Evolutionary conservation across 371 early-diverging fungal species (phyloP).

Genomic region (Saksenaea vasiformis): DNA sequence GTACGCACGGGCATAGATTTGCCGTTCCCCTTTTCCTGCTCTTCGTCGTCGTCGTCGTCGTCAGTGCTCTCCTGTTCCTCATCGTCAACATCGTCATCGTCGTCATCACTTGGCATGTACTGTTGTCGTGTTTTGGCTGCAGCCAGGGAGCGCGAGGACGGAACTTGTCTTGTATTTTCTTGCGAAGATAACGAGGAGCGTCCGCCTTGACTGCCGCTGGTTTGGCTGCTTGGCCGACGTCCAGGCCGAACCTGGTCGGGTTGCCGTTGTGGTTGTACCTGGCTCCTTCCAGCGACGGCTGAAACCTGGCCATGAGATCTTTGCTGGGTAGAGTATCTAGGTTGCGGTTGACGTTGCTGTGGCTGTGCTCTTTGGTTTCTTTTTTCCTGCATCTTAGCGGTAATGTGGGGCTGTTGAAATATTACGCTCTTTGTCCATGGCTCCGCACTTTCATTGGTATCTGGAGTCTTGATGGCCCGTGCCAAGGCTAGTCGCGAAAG

Average conservation of each 20-base stretch:
- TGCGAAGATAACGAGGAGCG: slow-evolving; percentile 4
- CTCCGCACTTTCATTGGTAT: not conserved
- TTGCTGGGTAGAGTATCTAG: not conserved
- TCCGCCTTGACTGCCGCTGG: not conserved
- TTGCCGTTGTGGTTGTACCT: not conserved
- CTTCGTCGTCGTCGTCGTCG: not conserved
- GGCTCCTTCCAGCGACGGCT: not conserved
- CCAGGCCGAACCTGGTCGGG: slow-evolving; percentile 1
- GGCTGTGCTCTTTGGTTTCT: not conserved
- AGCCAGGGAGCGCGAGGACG: not conserved
- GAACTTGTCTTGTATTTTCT: not conserved
- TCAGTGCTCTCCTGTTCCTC: not conserved
- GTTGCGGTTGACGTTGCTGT: not conserved
- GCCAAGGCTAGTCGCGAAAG: slow-evolving; percentile 30
- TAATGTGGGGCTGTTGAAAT: not conserved
- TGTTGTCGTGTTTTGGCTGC: slow-evolving; percentile 1
- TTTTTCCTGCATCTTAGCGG: not conserved
- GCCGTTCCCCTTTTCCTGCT: not conserved
- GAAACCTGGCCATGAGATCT: not conserved
- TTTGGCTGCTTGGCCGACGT: not conserved
- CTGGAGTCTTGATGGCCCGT: slow-evolving; percentile 29
- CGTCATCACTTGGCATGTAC: not conserved
- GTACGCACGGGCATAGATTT: not conserved
- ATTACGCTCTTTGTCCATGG: slow-evolving; percentile 1
- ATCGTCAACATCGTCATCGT: not conserved